Base-by-base conservation (phyloP, 1,284 basidiomycete species). In the Ustilago curta region DNA sequence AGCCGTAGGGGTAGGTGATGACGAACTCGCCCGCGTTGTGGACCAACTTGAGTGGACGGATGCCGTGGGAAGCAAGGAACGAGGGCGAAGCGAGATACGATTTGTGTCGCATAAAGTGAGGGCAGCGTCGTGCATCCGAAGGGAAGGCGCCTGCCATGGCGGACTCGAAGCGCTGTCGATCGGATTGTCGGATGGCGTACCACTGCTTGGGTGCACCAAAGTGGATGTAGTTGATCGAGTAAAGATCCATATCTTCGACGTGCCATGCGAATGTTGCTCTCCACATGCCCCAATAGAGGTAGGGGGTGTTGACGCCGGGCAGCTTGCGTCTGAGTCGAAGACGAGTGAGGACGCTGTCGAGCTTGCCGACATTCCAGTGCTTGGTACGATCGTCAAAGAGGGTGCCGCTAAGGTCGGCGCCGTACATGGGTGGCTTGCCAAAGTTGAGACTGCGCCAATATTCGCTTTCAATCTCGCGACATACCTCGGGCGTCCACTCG, bases 211-310 rank as follows among this genome's bases (percentile, higher is more conserved):
- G 95, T 0, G 96, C 95, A 3, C 96, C 96, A 83, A 98, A 99
- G 86, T 99, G 96, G 70, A 99, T 95, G 84, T 97, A 98, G 86
- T 98, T 99, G 87, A 99, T 99, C 59, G 94, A 96, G 86, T 96
- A 97, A 3, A 99, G 88, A 84, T 98, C 96, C 78, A 87, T 87
- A 74, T 89, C 90, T 80, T 99, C 96, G 50, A 99, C 96, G 80
- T 99, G 96, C 97, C 97, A 99, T 0, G 96, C 94, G 85, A 99
- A 85, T 0, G 94, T 95, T 16, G 97, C 96, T 56, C 94, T 89
- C 96, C 96, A 99, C 94, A 97, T 97, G 75, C 96, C 96, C 85
- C 97, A 98, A 86, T 99, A 99, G 4, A 99, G 89, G 85, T 99
- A 99, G 0, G 96, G 96, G 1, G 94, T 92, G 82, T 98, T 99